Evolutionary conservation across 441 rosid species (phyloP), one percentile per base, ranked within the genome.

Genomic region (Rhodomyrtus psidioides): DNA sequence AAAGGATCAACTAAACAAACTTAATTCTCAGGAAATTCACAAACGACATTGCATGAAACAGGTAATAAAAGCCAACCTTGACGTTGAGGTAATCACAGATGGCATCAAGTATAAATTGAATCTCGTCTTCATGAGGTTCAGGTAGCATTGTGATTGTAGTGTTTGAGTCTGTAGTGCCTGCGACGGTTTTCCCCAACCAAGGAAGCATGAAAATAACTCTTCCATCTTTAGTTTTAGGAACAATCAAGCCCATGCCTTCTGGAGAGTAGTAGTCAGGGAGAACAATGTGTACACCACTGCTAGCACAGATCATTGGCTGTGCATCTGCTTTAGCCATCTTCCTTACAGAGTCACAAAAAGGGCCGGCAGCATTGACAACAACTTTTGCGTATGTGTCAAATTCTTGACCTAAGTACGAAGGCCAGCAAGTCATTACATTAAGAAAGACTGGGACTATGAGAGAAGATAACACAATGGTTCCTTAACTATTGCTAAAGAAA

Each of bases 251-350:
- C 99, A 97, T 96, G 86, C 99, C 98, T 87, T 97, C 97, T 1
- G 98, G 99, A 86, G 99, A 97, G 91, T 97, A 97, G 90, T 96
- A 97, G 88, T 97, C 99, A 84, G 99, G 99, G 65, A 97, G 96
- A 86, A 97, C 92, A 39, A 96, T 85, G 90, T 96, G 99, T 42
- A 97, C 98, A 82, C 99, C 98, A 84, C 98, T 97, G 91, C 98
- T 97, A 54, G 99, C 98, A 87, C 94, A 94, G 90, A 97, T 97
- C 92, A 97, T 96, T 28, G 93, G 89, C 86, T 90, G 93, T 58
- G 88, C 93, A 87, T 93, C 94, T 90, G 90, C 89, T 86, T 93
- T 89, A 70, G 92, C 98, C 96, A 97, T 91, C 90, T 93, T 94
- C 93, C 99, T 92, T 76, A 97, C 87, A 65, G 97, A 90, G 85